Evolutionary conservation across 2,329 filamentous ascomycete genomes (phyloP), one percentile per base, ranked within the genome.

Genomic region (Colletotrichum nymphaeae): DNA sequence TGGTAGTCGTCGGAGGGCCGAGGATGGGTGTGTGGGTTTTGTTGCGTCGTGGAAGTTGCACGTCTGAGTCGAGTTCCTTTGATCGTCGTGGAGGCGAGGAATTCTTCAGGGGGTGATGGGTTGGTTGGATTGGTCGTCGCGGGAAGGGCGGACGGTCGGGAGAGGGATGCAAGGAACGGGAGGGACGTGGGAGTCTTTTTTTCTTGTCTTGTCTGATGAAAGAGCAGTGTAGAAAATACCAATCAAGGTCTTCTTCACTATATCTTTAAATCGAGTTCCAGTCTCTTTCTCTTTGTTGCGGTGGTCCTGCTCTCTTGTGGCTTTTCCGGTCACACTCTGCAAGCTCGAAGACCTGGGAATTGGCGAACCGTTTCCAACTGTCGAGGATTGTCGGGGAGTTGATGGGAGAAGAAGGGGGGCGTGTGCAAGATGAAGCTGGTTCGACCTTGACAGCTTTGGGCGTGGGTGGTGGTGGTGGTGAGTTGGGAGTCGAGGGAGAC

Each of bases 21-120:
- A 69, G 8, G 42, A n/a, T 49, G 42, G 42, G 42, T 49, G 42
- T 49, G 42, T 19, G 42, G 42, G 42, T 49, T 49, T 42, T 37
- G 37, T 73, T 59, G 46, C 58, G 65, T 73, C 73, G 76, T 76
- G 78, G 78, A 76, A 76, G 69, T 63, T 63, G 69, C 69, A 67
- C 63, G 76, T 74, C 74, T 74, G 77, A 79, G 76, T 79, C 78
- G 80, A 83, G 84, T 85, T 86, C 84, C 82, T 84, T 84, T 49
- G 42, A 19, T 49, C 79, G 80, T 80, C 75, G 80, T 80, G 79
- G 80, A 80, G 79, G 80, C 81, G 81, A 85, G 84, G 84, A 86
- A 86, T 86, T 83, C 75, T 69, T 70, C 63, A 65, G 75, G 75
- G 75, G 62, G 52, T 35, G 60, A 32, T 37, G 35, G 35, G 30